Base-by-base conservation (phyloP, 73 alveolate genomes). In the Effrenium voratum region DNA sequence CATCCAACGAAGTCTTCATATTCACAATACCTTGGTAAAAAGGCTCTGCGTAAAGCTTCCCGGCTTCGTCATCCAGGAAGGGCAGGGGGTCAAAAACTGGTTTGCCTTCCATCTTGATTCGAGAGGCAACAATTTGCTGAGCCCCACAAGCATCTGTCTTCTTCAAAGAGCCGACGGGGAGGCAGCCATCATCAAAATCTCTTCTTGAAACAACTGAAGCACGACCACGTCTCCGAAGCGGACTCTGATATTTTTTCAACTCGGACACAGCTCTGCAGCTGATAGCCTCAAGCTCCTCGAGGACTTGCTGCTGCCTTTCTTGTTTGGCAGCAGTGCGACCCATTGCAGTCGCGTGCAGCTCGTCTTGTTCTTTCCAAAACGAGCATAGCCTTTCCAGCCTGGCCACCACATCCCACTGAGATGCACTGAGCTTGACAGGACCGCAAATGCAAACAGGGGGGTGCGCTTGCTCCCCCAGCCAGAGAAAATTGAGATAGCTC, bases 271-370 rank as follows among this genome's bases (percentile, higher is more conserved):
- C 82, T n/a, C 8, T 2, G 12, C 8, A 5, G 34, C 85, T 1
- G 38, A 75, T 36, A 50, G 5, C 1, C 8, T n/a, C 8, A 40
- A 40, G 86, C n/a, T 75, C 59, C 45, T 19, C 30, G 26, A 75
- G 57, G 38, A 75, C 86, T 12, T 43, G 59, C 19, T 75, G 59
- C 41, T 75, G 86, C 38, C 86, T 52, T 19, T 75, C 86, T 41
- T 75, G 86, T 43, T 75, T 75, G 86, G 86, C 86, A 36, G 86
- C 86, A 36, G 41, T n/a, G 6, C 86, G 30, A 57, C 86, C 86
- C 86, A 75, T 36, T 5, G 30, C 86, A 41, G 3, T 57, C 4
- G 86, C 59, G 34, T 40, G 3, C 13, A 75, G 13, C 4, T 3
- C 59, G 16, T 5, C 86, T 12, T 5, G 3, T 12, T 40, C 40